Base-by-base conservation (phyloP, 768 basidiomycete genomes). In the Boletus subparvulus region DNA sequence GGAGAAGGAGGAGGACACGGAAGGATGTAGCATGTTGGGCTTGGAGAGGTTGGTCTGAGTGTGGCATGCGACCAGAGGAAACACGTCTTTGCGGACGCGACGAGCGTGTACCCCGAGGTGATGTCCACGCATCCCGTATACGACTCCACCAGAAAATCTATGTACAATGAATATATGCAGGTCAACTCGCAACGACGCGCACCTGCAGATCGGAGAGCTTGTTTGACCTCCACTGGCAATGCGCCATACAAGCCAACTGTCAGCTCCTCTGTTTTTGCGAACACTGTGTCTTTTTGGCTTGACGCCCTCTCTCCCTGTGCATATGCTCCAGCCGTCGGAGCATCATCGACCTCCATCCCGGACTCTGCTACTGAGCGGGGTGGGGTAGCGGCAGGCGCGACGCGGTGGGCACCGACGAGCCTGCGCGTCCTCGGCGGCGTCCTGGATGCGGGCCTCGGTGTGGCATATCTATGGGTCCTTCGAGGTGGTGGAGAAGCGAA, bases 51-150 rank as follows among this genome's bases (percentile, higher is more conserved):
- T 28, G 87, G 85, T 68, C 82, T 85, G 55, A 88, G 77, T 2
- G 85, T 82, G 77, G 85, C 80, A 74, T 92, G 87, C 58, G 89
- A 87, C 90, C 90, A 92, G 46, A 91, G 86, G 71, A 89, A 92
- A 69, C 88, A 91, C 10, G 87, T 89, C 64, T 83, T 81, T 8
- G 77, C 73, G 26, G 90, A 90, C 17, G 83, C 82, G 24, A 90
- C 82, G 39, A 92, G 79, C 12, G 89, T 83, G 66, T 88, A 91
- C 8, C 88, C 88, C 10, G 89, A 90, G 47, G 77, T 52, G 6
- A 83, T 80, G 65, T 92, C 90, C 21, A 91, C 83, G 47, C 80
- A 82, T 45, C 90, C 90, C 4, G 83, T 80, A 57, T 86, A 90
- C 13, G 79, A 77, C 54, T 88, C 86, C 48, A 78, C 75, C 61